These are phyloP conservation scores for Aspergillus sp. DNA, from an alignment of 2,329 filamentous ascomycete species.

Conservation along the genomic window DNA sequence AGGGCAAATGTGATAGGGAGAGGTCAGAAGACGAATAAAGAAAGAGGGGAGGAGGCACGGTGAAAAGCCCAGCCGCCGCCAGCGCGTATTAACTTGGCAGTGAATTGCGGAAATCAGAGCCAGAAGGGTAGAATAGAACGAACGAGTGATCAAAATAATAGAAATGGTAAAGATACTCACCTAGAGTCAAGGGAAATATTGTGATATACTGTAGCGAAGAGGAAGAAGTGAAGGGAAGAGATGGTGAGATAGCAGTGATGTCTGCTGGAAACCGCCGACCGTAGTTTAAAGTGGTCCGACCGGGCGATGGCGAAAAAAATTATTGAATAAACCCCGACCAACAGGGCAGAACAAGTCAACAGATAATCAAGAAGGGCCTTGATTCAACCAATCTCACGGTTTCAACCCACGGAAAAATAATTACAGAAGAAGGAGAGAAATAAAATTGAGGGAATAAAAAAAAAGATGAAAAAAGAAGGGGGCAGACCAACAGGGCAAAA, in stretches of 20 bases:
- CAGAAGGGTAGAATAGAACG: slow-evolving; percentile 1
- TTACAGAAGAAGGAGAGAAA: slow-evolving; percentile 7
- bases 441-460: slow-evolving; percentile 5
- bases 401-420: slow-evolving; percentile 7
- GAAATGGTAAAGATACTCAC: too few species aligned
- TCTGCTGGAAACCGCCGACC: slow-evolving; percentile 8
- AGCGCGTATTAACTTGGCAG: slow-evolving; percentile 12
- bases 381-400: slow-evolving; percentile 4
- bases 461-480: slow-evolving; percentile 7
- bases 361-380: slow-evolving; percentile 15
- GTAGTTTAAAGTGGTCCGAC: not conserved
- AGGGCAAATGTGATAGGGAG: not conserved
- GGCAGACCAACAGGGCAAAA: not conserved
- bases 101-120: not conserved
- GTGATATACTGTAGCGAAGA: slow-evolving; percentile 1
- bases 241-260: slow-evolving; percentile 17
- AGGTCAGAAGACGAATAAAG: not conserved
- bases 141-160: too few species aligned
- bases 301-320: not conserved
- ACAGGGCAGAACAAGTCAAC: slow-evolving; percentile 4
- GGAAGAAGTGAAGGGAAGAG: slow-evolving; percentile 4
- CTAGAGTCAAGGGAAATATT: not conserved
- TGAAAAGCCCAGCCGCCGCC: slow-evolving; percentile 9
- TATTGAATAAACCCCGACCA: not conserved
- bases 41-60: not conserved